Percentiles rank a stretch among this genome's conserved stretches.
Evolutionary conservation across 2,329 filamentous ascomycete genomes (phyloP).

Genomic region (Penicillium sp.): DNA sequence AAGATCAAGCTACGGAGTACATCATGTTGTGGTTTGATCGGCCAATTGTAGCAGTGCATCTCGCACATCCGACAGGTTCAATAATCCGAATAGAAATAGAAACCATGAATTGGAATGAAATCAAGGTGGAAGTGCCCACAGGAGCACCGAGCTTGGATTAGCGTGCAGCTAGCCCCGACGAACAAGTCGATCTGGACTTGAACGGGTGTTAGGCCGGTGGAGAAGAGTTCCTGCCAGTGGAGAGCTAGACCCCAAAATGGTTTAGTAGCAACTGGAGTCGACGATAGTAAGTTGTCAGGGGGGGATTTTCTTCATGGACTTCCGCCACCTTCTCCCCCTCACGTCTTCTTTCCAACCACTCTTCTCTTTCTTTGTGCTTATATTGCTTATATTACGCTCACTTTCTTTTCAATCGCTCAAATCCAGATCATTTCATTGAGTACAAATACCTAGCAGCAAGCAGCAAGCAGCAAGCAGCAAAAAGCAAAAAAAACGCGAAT

Average conservation of each 20-base stretch:
- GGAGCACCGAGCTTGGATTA: not conserved
- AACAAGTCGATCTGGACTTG: not conserved
- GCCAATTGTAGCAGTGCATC: too few species aligned
- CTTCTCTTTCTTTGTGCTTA: not conserved
- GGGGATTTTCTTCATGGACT: not conserved
- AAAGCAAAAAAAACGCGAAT: not conserved
- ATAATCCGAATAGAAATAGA: not conserved
- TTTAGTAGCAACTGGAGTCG: conserved; percentile 2
- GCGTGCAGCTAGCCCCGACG: not conserved
- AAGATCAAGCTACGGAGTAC: too few species aligned
- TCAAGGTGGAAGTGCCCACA: not conserved
- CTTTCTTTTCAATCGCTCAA: not conserved
- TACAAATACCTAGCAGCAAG: not conserved
- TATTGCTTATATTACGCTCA: not conserved
- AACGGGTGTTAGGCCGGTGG: conserved; percentile 1
- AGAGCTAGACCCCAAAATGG: not conserved
- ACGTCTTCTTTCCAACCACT: not conserved
- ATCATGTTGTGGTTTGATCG: too few species aligned
- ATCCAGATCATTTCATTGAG: not conserved
- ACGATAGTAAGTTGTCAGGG: not conserved
- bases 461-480: not conserved
- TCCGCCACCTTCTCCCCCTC: conserved; percentile 4
- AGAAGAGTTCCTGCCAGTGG: not conserved
- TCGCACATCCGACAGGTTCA: not conserved
- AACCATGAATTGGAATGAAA: not conserved